These are phyloP conservation scores for Solanum hybrid DNA, from an alignment of 305 asterid genomes.

Conservation along the genomic window DNA sequence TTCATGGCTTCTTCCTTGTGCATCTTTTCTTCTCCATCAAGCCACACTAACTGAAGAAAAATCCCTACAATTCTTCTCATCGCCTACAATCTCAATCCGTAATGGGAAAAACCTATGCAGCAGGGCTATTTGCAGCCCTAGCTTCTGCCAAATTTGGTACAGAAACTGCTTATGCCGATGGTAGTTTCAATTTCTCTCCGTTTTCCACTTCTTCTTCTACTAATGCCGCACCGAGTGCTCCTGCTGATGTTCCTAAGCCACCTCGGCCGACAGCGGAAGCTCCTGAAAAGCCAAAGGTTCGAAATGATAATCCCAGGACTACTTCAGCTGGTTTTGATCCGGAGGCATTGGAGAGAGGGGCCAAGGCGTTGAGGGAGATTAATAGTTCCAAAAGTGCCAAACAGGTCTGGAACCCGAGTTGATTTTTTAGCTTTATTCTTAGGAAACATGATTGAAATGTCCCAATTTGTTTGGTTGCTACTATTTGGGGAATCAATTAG, in stretches of 20 bases:
- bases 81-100: too few relatives aligned
- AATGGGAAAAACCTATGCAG: slow-evolving; percentile 47
- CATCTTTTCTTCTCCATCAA: slow-evolving; percentile 35
- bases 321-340: slow-evolving; percentile 96
- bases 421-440: not conserved
- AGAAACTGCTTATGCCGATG: slow-evolving; percentile 53
- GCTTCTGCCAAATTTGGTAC: slow-evolving; percentile 47
- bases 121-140: slow-evolving; percentile 60
- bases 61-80: not conserved
- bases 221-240: slow-evolving; percentile 13
- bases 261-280: slow-evolving; percentile 29
- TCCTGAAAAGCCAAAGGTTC: slow-evolving; percentile 28
- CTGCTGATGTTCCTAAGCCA: slow-evolving; percentile 22
- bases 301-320: slow-evolving; percentile 76
- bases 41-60: slow-evolving; percentile 10
- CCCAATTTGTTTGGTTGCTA: not conserved
- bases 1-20: slow-evolving; percentile 15
- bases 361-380: slow-evolving; percentile 52
- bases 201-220: slow-evolving; percentile 36
- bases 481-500: not conserved
- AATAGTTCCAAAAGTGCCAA: slow-evolving; percentile 42
- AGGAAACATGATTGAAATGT: not conserved
- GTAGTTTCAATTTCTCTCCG: slow-evolving; percentile 39
- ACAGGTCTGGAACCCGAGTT: slow-evolving; percentile 28
- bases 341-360: slow-evolving; percentile 83